These are phyloP conservation scores for Aureobasidium sp. DNA, from an alignment of 2,329 filamentous ascomycete species.

Conservation along the genomic window DNA sequence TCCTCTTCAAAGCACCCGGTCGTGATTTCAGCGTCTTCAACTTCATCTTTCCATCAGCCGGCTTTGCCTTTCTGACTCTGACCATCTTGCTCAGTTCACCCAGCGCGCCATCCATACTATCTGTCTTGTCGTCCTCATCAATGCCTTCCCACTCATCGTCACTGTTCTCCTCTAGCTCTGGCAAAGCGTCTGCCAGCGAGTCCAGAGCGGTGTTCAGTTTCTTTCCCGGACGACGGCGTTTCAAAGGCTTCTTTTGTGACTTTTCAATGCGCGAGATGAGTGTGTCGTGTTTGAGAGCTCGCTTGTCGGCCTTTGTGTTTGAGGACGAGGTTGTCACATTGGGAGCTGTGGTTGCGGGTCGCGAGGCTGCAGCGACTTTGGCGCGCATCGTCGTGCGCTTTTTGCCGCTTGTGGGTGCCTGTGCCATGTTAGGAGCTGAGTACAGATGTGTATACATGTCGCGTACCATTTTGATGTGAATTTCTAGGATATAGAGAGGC, in stretches of 20 bases:
- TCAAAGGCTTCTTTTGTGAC: conserved; percentile 36
- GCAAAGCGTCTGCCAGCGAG: conserved; percentile 72
- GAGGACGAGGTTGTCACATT: conserved; percentile 42
- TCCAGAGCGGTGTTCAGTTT: conserved; percentile 72
- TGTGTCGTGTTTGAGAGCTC: conserved; percentile 68
- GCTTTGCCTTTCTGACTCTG: conserved; percentile 19
- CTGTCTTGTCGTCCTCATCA: conserved; percentile 21
- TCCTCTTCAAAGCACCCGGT: conserved; percentile 75
- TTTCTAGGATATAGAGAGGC: neutral
- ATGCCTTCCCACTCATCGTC: conserved; percentile 37
- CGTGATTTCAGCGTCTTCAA: conserved; percentile 68
- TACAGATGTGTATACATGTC: neutral
- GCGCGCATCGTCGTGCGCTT: conserved; percentile 53
- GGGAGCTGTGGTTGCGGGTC: conserved; percentile 41
- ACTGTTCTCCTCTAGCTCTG: conserved; percentile 46
- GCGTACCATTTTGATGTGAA: conserved; percentile 5
- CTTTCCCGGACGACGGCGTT: conserved; percentile 60
- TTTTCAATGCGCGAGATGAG: conserved; percentile 74
- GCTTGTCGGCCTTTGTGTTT: conserved; percentile 76
- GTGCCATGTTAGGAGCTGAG: neutral
- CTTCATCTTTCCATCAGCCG: conserved; percentile 55
- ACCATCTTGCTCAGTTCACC: conserved; percentile 20
- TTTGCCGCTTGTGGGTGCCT: conserved; percentile 33
- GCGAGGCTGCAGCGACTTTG: conserved; percentile 43
- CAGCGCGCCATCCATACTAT: conserved; percentile 1